Conservation (phyloP, 306 rosid genomes). For the Ormosia emarginata region DNA sequence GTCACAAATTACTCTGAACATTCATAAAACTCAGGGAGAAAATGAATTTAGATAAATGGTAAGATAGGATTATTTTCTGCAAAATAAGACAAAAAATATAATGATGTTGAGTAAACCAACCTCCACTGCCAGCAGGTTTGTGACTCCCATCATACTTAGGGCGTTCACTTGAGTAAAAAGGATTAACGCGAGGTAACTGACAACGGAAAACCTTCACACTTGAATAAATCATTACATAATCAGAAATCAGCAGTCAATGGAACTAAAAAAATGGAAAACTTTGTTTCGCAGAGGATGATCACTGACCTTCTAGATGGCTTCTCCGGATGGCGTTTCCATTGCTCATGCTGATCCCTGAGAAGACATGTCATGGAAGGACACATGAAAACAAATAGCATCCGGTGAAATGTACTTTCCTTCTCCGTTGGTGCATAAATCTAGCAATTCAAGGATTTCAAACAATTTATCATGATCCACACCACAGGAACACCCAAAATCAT, state of each 20-base stretch:
- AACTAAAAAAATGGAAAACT: neutral
- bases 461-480: neutral
- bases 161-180: constrained; percentile 64
- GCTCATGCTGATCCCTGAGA: constrained; percentile 80
- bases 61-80: neutral
- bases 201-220: constrained; percentile 92
- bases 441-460: constrained; percentile 2
- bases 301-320: constrained; percentile 62
- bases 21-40: neutral
- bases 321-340: constrained; percentile 61
- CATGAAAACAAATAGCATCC: constrained; percentile 73
- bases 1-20: neutral
- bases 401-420: constrained; percentile 67
- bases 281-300: neutral
- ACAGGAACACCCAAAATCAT: neutral
- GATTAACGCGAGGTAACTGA: constrained; percentile 62
- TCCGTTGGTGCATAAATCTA: constrained; percentile 80
- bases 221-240: constrained; percentile 27
- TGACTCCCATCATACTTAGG: constrained; percentile 52
- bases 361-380: constrained; percentile 86
- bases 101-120: constrained; percentile 31
- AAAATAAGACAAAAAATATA: neutral
- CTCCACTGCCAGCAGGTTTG: constrained; percentile 49
- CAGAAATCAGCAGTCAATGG: constrained; percentile 16
- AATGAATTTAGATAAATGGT: neutral